phyloP scores from a whole-genome alignment of 2,329 filamentous ascomycete genomes.

The Colletotrichum caudatum region DNA sequence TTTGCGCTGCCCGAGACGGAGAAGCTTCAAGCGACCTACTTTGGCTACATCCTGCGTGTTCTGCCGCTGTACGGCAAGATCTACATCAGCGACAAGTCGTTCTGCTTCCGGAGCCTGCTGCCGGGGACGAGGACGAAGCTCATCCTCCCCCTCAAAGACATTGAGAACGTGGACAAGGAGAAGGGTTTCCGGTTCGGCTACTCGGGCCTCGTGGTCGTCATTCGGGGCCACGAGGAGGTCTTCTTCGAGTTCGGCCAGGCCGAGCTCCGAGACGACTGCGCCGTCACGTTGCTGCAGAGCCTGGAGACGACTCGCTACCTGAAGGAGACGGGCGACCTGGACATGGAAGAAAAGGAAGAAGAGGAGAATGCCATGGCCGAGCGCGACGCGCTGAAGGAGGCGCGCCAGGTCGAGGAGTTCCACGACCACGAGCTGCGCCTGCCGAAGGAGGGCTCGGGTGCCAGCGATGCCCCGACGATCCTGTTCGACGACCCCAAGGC shows the following conservation, averaged over 20 bases:
- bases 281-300: conserved; percentile 81
- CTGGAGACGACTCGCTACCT: conserved; percentile 80
- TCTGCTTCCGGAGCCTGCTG: conserved; percentile 93
- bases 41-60: conserved; percentile 90
- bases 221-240: conserved; percentile 92
- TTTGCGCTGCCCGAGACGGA: conserved; percentile 90
- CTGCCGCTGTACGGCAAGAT: conserved; percentile 96
- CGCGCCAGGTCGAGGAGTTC: conserved; percentile 66
- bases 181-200: conserved; percentile 95
- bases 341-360: conserved; percentile 75
- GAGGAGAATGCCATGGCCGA: conserved; percentile 84
- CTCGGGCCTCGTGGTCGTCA: conserved; percentile 90
- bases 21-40: conserved; percentile 88
- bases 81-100: conserved; percentile 87
- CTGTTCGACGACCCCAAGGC: conserved; percentile 90
- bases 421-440: conserved; percentile 64
- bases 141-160: conserved; percentile 88
- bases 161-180: conserved; percentile 94
- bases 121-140: conserved; percentile 92
- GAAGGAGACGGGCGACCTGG: conserved; percentile 75
- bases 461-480: conserved; percentile 76
- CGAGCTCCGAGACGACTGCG: conserved; percentile 88
- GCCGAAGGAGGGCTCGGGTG: conserved; percentile 58
- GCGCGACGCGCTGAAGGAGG: conserved; percentile 82
- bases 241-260: conserved; percentile 91